Evolutionary conservation across 2,329 filamentous ascomycete species (phyloP).

Genomic region (Fusarium sambucinum): DNA sequence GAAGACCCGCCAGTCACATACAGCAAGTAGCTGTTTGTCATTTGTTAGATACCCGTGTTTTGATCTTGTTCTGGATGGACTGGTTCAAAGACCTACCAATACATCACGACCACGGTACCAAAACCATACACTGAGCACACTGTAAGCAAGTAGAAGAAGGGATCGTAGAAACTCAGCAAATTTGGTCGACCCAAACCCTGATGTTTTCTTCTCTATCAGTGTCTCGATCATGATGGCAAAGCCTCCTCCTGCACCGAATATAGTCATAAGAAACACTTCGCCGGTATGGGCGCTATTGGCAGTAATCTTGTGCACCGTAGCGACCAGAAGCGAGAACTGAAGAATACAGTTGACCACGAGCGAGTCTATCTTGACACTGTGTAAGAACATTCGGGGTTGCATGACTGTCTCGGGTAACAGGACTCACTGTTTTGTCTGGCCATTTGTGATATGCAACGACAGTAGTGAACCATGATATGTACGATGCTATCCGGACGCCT

Average conservation of each 20-base stretch:
- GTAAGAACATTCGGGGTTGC: not conserved
- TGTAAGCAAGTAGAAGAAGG: not conserved
- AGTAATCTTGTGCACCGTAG: not conserved
- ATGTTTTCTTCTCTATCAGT: not conserved
- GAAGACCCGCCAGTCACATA: not conserved
- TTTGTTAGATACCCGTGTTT: no score
- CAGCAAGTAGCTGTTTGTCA: not conserved
- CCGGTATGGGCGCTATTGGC: not conserved
- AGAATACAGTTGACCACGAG: not conserved
- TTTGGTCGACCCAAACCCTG: no score
- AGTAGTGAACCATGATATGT: not conserved
- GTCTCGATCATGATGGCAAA: not conserved
- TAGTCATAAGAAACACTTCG: not conserved
- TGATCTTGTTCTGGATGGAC: no score
- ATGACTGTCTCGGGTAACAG: not conserved
- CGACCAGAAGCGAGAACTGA: not conserved
- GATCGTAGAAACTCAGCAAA: not conserved
- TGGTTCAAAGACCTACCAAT: no score
- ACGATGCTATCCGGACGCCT: not conserved
- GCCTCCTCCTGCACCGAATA: not conserved
- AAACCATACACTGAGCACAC: not conserved
- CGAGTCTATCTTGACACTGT: not conserved
- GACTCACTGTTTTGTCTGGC: not conserved
- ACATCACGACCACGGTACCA: not conserved
- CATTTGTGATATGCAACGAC: not conserved